A percentile compares a stretch with the other conserved stretches of the same genome.
These are phyloP conservation scores for Salvia hispanica DNA, from an alignment of 257 asterid genomes.

Conservation along the genomic window DNA sequence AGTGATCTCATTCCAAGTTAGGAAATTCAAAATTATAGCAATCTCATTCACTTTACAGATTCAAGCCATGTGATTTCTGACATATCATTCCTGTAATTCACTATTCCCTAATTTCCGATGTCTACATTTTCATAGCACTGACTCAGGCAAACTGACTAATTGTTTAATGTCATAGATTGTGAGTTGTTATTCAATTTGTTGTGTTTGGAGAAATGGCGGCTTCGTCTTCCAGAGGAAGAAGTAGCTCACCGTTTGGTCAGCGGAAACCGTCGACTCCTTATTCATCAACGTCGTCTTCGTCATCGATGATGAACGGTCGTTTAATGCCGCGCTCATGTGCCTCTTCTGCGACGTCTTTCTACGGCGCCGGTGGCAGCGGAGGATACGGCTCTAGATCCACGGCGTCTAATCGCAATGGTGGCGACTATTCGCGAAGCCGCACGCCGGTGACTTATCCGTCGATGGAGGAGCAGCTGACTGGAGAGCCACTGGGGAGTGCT, in stretches of 20 bases:
- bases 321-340: slow-evolving; percentile 70
- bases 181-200: slow-evolving; percentile 8
- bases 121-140: not conserved
- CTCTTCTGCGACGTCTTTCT: slow-evolving; percentile 61
- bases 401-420: slow-evolving; percentile 49
- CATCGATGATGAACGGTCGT: slow-evolving; percentile 76
- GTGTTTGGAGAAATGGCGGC: slow-evolving; percentile 63
- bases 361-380: slow-evolving; percentile 47
- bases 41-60: slow-evolving; percentile 46
- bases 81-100: slow-evolving; percentile 43
- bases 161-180: slow-evolving; percentile 12
- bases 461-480: slow-evolving; percentile 61
- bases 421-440: slow-evolving; percentile 47
- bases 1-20: slow-evolving; percentile 33
- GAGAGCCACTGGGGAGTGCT: slow-evolving; percentile 55
- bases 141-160: slow-evolving; percentile 23
- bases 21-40: slow-evolving; percentile 30
- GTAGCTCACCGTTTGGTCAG: slow-evolving; percentile 70
- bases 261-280: slow-evolving; percentile 70
- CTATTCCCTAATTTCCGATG: slow-evolving; percentile 8
- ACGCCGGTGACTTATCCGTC: slow-evolving; percentile 67
- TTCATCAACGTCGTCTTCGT: slow-evolving; percentile 83
- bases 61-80: slow-evolving; percentile 80
- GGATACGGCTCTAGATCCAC: slow-evolving; percentile 76
- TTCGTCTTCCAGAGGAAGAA: slow-evolving; percentile 88